These are phyloP conservation scores for Rhodotorula sp. DNA, from an alignment of 1,284 basidiomycete genomes.

Conservation along the genomic window DNA sequence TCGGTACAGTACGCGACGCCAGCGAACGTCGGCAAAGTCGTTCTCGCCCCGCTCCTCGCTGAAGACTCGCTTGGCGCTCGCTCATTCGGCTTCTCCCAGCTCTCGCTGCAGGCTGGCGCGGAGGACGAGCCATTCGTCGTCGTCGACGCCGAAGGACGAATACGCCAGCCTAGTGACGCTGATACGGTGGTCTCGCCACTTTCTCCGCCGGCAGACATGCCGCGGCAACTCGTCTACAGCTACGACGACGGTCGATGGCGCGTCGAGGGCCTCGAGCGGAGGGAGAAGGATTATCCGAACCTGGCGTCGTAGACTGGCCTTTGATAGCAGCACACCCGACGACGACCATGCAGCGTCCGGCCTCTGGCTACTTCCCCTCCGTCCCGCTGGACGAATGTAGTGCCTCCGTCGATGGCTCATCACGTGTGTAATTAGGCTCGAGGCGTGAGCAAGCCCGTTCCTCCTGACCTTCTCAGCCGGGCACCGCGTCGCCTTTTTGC, in stretches of 20 bases:
- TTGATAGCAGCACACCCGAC: too few relatives aligned
- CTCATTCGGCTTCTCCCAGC: constrained; percentile 7
- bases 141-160: not conserved
- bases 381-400: too few relatives aligned
- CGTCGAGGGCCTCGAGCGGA: constrained; percentile 5
- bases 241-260: not conserved
- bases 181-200: not conserved
- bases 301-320: not conserved
- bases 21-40: not conserved
- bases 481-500: too few relatives aligned
- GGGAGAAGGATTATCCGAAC: constrained; percentile 24
- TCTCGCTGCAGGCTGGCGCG: not conserved
- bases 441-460: too few relatives aligned
- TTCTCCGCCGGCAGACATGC: not conserved
- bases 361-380: too few relatives aligned
- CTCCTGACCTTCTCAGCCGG: too few relatives aligned
- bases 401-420: too few relatives aligned
- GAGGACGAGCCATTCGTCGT: constrained; percentile 1
- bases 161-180: not conserved
- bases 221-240: constrained; percentile 12
- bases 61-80: not conserved
- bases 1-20: not conserved
- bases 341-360: too few relatives aligned
- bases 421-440: too few relatives aligned
- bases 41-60: constrained; percentile 3